Evolutionary conservation across 345 rosid genomes (phyloP).

Genomic region (Gossypium ekmanianum): DNA sequence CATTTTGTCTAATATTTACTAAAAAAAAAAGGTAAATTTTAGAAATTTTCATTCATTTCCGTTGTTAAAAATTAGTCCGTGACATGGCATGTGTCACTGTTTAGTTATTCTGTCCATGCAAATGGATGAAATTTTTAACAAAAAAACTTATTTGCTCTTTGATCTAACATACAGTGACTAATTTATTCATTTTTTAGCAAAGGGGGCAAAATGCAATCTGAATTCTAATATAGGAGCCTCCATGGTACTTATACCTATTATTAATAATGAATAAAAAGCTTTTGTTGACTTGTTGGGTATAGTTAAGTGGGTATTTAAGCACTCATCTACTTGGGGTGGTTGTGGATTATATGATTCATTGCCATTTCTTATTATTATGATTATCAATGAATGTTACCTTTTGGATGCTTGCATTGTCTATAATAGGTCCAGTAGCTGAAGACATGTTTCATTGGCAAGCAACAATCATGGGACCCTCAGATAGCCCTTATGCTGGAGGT

Average conservation of each 20-base stretch:
- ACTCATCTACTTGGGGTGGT: neutral
- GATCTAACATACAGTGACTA: no score
- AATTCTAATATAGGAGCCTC: no score
- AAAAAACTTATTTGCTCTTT: no score
- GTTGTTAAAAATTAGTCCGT: no score
- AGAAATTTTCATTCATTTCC: no score
- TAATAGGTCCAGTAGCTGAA: constrained; percentile 30
- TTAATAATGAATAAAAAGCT: neutral
- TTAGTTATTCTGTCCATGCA: neutral
- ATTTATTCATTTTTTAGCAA: no score
- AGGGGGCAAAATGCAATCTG: no score
- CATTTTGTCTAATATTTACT: no score
- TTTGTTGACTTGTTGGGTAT: neutral
- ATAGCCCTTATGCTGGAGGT: constrained; percentile 42
- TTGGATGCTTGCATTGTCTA: neutral
- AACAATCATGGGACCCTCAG: constrained; percentile 41
- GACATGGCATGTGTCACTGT: no score
- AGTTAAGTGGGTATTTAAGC: neutral
- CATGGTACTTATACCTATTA: no score
- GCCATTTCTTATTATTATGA: neutral
- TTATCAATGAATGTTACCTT: neutral
- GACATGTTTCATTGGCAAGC: constrained; percentile 41
- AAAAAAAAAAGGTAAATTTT: no score
- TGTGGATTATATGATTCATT: neutral
- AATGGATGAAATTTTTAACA: no score